Percentiles rank a stretch among this genome's conserved stretches.
These are phyloP conservation scores for Cicer chorassanicum DNA, from an alignment of 306 rosid species.

Conservation along the genomic window DNA sequence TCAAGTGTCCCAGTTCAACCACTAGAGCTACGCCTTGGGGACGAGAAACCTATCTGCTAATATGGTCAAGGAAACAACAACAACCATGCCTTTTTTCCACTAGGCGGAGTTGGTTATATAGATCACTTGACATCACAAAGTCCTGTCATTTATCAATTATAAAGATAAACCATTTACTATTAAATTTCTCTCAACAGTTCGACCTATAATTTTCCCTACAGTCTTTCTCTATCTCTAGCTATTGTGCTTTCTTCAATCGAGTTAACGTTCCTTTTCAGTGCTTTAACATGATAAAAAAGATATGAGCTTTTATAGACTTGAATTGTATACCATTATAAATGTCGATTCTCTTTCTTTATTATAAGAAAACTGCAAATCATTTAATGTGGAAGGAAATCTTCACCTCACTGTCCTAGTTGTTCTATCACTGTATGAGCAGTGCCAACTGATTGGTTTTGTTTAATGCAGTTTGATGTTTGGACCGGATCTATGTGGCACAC, in stretches of 20 bases:
- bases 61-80: not conserved
- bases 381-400: slow-evolving; percentile 1
- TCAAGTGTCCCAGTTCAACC: not conserved
- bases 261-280: not conserved
- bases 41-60: not conserved
- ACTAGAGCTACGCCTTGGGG: not conserved
- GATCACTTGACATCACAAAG: not conserved
- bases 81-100: not conserved
- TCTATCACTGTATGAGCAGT: slow-evolving; percentile 1
- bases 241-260: too few species aligned
- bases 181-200: not conserved
- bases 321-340: not conserved
- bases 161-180: not conserved
- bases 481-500: slow-evolving; percentile 91
- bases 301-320: slow-evolving; percentile 4
- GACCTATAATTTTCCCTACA: not conserved
- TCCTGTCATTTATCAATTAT: not conserved
- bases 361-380: not conserved
- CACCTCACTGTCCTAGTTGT: not conserved
- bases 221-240: not conserved
- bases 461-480: slow-evolving; percentile 90
- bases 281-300: not conserved
- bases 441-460: slow-evolving; percentile 41
- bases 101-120: not conserved
- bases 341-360: not conserved